Conservation (phyloP, 192 early-diverging fungal genomes). For the Jimgerdemannia flammicorona region DNA sequence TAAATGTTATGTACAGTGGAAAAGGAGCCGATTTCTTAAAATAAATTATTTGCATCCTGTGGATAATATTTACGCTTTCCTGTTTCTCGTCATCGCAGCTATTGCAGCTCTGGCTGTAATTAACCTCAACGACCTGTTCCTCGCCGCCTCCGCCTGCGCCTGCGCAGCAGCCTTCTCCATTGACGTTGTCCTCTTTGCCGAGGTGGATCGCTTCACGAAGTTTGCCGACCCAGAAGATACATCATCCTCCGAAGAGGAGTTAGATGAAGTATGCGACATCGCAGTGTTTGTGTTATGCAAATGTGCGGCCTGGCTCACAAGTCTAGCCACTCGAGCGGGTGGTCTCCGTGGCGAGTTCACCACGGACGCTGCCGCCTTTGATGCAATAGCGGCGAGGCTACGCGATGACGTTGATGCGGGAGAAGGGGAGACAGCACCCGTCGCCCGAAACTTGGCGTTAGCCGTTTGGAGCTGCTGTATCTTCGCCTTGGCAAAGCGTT, state of each 20-base stretch:
- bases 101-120: slow-evolving; percentile 14
- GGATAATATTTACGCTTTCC: slow-evolving; percentile 2
- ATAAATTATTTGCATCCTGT: slow-evolving; percentile 28
- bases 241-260: slow-evolving; percentile 2
- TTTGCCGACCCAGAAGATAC: background rate
- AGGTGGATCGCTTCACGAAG: slow-evolving; percentile 3
- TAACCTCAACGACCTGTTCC: background rate
- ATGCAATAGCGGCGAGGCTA: too few species aligned
- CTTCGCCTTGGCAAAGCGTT: too few species aligned
- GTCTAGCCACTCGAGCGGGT: too few species aligned
- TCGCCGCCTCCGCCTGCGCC: background rate
- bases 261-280: slow-evolving; percentile 1
- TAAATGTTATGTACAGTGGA: slow-evolving; percentile 10
- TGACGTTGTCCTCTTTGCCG: slow-evolving; percentile 6
- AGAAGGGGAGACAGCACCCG: too few species aligned
- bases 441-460: too few species aligned
- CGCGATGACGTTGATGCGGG: too few species aligned
- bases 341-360: too few species aligned
- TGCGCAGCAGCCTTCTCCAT: slow-evolving; percentile 15
- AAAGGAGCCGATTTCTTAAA: slow-evolving; percentile 40
- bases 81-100: background rate
- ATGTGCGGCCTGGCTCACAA: too few species aligned
- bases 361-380: too few species aligned
- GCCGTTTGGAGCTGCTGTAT: too few species aligned
- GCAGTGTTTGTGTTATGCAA: background rate